Conservation (phyloP, 1,139 yeast genomes). For the Taiozyma sp. region DNA sequence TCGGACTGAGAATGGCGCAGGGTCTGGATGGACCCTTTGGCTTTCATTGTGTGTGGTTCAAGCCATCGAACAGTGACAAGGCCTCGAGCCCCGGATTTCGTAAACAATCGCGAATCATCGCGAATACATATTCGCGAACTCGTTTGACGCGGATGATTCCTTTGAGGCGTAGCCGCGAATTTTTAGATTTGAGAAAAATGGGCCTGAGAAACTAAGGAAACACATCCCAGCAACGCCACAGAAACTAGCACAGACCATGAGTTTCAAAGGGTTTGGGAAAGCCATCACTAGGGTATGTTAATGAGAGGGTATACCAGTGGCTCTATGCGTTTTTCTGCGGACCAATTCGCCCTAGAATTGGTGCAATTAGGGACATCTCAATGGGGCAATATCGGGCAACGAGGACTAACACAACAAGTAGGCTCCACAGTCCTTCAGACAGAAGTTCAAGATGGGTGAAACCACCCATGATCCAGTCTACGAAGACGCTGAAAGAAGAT, state of each 20-base stretch:
- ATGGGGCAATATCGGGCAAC: background rate
- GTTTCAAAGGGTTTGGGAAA: slow-evolving; percentile 91
- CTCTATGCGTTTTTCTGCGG: background rate
- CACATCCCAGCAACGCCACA: background rate
- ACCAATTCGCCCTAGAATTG: background rate
- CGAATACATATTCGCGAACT: background rate
- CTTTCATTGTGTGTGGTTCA: background rate
- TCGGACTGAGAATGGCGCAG: background rate
- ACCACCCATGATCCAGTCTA: slow-evolving; percentile 83
- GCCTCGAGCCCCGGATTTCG: background rate
- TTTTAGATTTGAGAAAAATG: background rate
- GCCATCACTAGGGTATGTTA: slow-evolving; percentile 56
- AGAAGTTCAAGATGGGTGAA: slow-evolving; percentile 81
- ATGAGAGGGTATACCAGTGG: too few species aligned
- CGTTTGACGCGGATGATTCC: background rate
- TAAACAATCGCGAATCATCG: background rate
- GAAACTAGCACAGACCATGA: slow-evolving; percentile 40
- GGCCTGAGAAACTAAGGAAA: background rate
- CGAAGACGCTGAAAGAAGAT: slow-evolving; percentile 91
- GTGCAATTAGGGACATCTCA: background rate
- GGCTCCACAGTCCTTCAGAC: slow-evolving; percentile 78
- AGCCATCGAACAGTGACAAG: background rate
- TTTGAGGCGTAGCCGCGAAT: background rate
- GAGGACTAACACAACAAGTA: slow-evolving; percentile 12
- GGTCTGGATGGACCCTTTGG: background rate